Conservation (phyloP, 345 rosid genomes). For the Cardamine resedifolia region DNA sequence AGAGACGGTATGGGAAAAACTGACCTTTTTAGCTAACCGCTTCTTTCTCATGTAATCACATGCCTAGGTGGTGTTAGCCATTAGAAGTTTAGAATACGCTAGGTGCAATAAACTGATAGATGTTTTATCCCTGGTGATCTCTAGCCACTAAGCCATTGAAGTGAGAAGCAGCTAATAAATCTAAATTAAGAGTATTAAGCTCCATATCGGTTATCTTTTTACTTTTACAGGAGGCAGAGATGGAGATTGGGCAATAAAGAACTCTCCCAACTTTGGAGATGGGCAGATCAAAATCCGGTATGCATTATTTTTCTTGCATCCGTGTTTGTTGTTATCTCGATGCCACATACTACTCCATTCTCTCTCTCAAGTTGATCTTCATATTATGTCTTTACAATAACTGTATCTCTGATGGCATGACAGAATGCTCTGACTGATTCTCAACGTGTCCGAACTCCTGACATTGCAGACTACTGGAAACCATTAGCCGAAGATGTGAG, state of each 20-base stretch:
- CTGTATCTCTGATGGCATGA: constrained; percentile 32
- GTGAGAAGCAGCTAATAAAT: constrained; percentile 3
- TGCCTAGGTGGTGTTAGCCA: background rate
- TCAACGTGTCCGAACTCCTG: constrained; percentile 85
- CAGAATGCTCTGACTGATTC: constrained; percentile 92
- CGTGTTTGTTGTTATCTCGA: background rate
- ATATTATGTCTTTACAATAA: constrained; percentile 7
- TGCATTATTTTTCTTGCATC: constrained; percentile 19
- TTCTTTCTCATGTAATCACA: constrained; percentile 1
- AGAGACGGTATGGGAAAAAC: constrained; percentile 60
- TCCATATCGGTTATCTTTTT: constrained; percentile 8
- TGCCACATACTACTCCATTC: background rate
- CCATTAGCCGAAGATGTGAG: constrained; percentile 96
- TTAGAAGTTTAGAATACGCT: background rate
- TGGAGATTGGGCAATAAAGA: constrained; percentile 97
- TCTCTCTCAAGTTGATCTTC: background rate
- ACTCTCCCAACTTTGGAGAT: constrained; percentile 96
- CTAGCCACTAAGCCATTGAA: background rate
- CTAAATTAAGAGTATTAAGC: background rate
- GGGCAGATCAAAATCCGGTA: constrained; percentile 96
- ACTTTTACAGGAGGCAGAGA: constrained; percentile 66
- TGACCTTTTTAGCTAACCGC: background rate
- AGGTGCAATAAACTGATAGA: background rate
- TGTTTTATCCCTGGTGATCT: background rate
- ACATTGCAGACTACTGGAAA: constrained; percentile 91